A percentile compares a stretch with the other conserved stretches of the same genome.
Conservation (phyloP, 768 basidiomycete species). For the Lactarius vividus region DNA sequence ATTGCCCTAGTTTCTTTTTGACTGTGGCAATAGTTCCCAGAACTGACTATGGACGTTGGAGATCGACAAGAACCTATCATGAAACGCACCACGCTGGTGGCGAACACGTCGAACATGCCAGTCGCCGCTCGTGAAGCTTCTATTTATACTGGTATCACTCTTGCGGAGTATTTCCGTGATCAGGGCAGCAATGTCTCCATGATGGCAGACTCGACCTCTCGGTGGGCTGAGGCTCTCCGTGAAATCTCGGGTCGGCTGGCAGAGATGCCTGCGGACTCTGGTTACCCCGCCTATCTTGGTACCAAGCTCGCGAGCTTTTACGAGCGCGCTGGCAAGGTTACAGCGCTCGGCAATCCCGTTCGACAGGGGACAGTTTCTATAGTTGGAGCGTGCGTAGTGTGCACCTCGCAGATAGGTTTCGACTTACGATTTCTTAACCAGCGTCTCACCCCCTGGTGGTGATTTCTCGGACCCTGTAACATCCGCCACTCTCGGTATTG, state of each 20-base stretch:
- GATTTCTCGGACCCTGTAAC: constrained; percentile 99
- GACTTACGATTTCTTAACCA: constrained; percentile 33
- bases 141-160: constrained; percentile 98
- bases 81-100: constrained; percentile 98
- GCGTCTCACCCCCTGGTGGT: constrained; percentile 97
- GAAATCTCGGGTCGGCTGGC: constrained; percentile 99
- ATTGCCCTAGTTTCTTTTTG: constrained; percentile 20
- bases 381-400: constrained; percentile 86
- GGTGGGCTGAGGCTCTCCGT: constrained; percentile 98
- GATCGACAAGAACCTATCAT: constrained; percentile 98
- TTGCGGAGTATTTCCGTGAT: constrained; percentile 99
- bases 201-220: constrained; percentile 99
- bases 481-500: constrained; percentile 94
- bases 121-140: constrained; percentile 99
- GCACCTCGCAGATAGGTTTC: neutral
- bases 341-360: constrained; percentile 83
- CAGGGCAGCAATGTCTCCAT: constrained; percentile 97
- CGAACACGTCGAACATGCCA: constrained; percentile 99
- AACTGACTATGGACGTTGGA: constrained; percentile 87
- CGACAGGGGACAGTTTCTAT: constrained; percentile 95
- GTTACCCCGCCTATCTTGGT: constrained; percentile 95
- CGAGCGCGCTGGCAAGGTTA: constrained; percentile 96
- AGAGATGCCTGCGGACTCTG: constrained; percentile 99
- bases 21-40: constrained; percentile 59
- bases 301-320: constrained; percentile 98